Evolutionary conservation across 208 protist genomes (phyloP).

Genomic region (Crithidia fasciculata): DNA sequence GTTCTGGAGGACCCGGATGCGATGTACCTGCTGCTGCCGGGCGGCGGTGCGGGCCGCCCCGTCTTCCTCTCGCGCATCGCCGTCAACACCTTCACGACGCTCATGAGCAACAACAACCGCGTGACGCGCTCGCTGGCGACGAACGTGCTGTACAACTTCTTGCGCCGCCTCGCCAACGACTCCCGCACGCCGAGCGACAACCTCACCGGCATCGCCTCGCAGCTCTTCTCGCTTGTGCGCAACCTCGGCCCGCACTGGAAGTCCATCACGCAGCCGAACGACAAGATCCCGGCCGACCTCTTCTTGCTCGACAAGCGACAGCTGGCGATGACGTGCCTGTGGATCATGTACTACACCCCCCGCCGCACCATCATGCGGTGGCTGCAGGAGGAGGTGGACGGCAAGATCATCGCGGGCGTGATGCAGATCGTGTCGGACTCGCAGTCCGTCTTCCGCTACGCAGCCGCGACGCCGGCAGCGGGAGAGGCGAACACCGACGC

Average conservation of each 20-base stretch:
- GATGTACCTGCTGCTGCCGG: slow-evolving; percentile 69
- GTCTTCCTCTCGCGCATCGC: slow-evolving; percentile 78
- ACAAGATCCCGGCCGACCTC: slow-evolving; percentile 46
- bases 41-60: slow-evolving; percentile 37
- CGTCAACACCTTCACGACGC: slow-evolving; percentile 55
- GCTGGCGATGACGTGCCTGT: slow-evolving; percentile 65
- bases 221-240: slow-evolving; percentile 69
- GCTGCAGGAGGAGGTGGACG: slow-evolving; percentile 53
- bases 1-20: slow-evolving; percentile 72
- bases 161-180: slow-evolving; percentile 71
- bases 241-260: slow-evolving; percentile 72
- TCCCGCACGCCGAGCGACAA: slow-evolving; percentile 53
- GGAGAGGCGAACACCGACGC: neutral
- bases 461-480: slow-evolving; percentile 10
- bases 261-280: slow-evolving; percentile 51
- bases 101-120: slow-evolving; percentile 65
- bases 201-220: slow-evolving; percentile 68
- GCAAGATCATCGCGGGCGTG: slow-evolving; percentile 64
- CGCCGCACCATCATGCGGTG: slow-evolving; percentile 46
- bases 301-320: slow-evolving; percentile 66
- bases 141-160: slow-evolving; percentile 70
- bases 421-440: slow-evolving; percentile 75
- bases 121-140: slow-evolving; percentile 47
- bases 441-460: slow-evolving; percentile 78
- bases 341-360: slow-evolving; percentile 86